These are phyloP conservation scores for Ophiostoma fasciatum DNA, from an alignment of 2,329 filamentous ascomycete genomes.

Conservation along the genomic window DNA sequence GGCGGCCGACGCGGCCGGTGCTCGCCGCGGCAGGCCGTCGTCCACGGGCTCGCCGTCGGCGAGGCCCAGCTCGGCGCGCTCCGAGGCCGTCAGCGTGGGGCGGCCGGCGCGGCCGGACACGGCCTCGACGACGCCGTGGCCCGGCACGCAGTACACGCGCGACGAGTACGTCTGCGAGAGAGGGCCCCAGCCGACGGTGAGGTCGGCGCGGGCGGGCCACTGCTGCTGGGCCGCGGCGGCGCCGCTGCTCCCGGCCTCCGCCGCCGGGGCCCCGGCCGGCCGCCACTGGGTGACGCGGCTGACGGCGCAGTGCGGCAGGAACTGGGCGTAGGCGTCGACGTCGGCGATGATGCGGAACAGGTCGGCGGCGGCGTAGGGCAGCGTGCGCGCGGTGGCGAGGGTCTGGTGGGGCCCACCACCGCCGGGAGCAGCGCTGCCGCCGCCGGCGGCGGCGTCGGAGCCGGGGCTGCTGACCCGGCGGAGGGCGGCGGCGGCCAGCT, in stretches of 20 bases:
- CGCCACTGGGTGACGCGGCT: conserved; percentile 66
- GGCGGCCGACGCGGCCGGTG: conserved; percentile 19
- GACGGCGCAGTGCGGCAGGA: conserved; percentile 80
- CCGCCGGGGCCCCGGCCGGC: not conserved
- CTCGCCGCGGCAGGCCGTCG: conserved; percentile 1
- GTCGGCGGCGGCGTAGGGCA: conserved; percentile 54
- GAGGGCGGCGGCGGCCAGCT: conserved; percentile 11
- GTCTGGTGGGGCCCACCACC: conserved; percentile 35
- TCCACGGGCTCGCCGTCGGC: conserved; percentile 7
- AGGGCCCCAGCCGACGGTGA: conserved; percentile 74
- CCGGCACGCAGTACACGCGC: conserved; percentile 60
- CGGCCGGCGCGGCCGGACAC: conserved; percentile 36
- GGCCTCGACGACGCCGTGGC: conserved; percentile 54
- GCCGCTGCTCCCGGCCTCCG: too few species aligned
- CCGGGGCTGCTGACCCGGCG: conserved; percentile 1
- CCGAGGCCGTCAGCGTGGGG: conserved; percentile 26
- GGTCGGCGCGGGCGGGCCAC: conserved; percentile 63
- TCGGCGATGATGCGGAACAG: conserved; percentile 84
- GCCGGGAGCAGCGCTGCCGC: too few species aligned
- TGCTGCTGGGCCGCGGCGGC: too few species aligned
- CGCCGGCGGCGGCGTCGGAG: too few species aligned
- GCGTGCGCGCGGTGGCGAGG: conserved; percentile 57
- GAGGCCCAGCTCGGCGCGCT: conserved; percentile 16
- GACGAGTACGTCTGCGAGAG: conserved; percentile 75
- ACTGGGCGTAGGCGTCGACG: conserved; percentile 66